A percentile compares a stretch with the other conserved stretches of the same genome.
Evolutionary conservation across 1,284 basidiomycete genomes (phyloP).

Genomic region (Leccinum fallax): DNA sequence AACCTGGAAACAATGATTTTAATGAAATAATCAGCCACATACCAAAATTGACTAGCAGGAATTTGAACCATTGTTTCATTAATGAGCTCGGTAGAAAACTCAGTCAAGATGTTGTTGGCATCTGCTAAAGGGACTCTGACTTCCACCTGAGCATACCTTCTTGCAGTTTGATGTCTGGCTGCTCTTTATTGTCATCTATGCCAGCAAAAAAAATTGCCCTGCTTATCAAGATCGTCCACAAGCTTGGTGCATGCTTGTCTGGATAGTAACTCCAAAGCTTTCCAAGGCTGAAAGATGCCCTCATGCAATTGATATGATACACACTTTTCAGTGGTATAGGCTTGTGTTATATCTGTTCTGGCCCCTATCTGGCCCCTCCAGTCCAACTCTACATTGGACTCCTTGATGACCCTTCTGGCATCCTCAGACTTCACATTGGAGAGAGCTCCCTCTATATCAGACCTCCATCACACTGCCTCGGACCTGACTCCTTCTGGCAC

Average conservation of each 20-base stretch:
- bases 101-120: fast-evolving
- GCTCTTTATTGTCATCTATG: neutral
- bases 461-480: too few relatives aligned
- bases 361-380: too few relatives aligned
- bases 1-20: neutral
- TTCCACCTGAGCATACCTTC: conserved; percentile 7
- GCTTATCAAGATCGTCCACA: neutral
- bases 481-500: too few relatives aligned
- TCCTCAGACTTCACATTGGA: too few relatives aligned
- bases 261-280: neutral
- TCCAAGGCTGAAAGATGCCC: neutral
- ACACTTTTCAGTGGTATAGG: conserved; percentile 16
- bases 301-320: conserved; percentile 17
- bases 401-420: too few relatives aligned
- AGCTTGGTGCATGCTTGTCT: neutral
- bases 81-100: neutral
- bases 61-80: conserved; percentile 8
- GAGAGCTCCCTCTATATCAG: too few relatives aligned
- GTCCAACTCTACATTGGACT: too few relatives aligned
- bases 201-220: conserved; percentile 1
- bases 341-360: conserved; percentile 2
- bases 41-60: conserved; percentile 3
- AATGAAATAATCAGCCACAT: neutral
- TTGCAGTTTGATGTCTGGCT: neutral
- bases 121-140: neutral